Evolutionary conservation across 2,329 filamentous ascomycete genomes (phyloP).

Genomic region (Aureobasidium musti): DNA sequence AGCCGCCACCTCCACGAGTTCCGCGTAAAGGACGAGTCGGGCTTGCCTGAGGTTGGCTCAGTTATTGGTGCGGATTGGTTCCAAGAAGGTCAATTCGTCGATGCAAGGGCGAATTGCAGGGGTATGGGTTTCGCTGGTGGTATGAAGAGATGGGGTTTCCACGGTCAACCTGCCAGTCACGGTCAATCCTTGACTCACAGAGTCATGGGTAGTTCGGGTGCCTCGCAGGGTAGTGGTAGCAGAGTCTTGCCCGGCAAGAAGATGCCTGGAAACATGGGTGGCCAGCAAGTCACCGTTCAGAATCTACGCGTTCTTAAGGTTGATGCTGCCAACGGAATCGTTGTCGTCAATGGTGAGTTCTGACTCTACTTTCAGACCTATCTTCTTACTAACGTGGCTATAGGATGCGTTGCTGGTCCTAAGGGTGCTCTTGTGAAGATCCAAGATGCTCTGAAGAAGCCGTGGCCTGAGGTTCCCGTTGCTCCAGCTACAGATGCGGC

Average conservation of each 20-base stretch:
- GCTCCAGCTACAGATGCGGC: constrained; percentile 21
- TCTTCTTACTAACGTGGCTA: neutral
- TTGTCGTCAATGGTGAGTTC: constrained; percentile 75
- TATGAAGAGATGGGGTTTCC: constrained; percentile 94
- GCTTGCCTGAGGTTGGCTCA: constrained; percentile 74
- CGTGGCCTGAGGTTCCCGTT: constrained; percentile 59
- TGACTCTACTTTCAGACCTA: neutral
- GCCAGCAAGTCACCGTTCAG: constrained; percentile 82
- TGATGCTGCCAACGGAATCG: constrained; percentile 80
- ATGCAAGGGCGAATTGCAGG: constrained; percentile 74
- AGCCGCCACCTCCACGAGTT: constrained; percentile 88
- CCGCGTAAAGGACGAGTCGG: constrained; percentile 71
- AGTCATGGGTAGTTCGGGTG: constrained; percentile 85
- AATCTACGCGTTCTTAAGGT: constrained; percentile 88
- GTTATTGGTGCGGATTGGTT: constrained; percentile 88
- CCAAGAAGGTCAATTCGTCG: constrained; percentile 83
- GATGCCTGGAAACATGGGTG: constrained; percentile 97
- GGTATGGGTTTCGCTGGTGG: constrained; percentile 95
- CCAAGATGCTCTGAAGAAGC: constrained; percentile 89
- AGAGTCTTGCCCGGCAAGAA: constrained; percentile 94
- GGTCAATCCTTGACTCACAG: constrained; percentile 95
- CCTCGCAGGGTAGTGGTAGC: constrained; percentile 87
- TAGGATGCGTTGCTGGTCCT: constrained; percentile 76
- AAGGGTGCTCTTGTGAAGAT: constrained; percentile 83
- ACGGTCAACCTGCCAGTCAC: constrained; percentile 86